Conservation (phyloP, 1,284 basidiomycete genomes). For the Rhodotorula glutinis region DNA sequence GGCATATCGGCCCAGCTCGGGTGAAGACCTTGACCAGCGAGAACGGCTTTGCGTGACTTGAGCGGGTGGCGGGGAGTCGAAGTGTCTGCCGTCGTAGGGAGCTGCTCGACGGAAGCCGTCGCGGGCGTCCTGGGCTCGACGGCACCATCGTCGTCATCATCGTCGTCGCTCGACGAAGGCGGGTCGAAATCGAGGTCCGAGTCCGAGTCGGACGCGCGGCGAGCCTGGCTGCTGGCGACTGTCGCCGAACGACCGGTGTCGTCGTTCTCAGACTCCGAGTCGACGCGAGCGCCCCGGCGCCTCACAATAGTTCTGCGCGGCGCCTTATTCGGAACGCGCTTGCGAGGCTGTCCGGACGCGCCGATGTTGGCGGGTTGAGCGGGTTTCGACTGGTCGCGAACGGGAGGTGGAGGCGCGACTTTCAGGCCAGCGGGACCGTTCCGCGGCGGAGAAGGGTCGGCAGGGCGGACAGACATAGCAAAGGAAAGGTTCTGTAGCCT, state of each 20-base stretch:
- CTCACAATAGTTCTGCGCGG: constrained; percentile 2
- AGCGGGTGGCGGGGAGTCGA: neutral
- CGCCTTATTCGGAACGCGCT: constrained; percentile 13
- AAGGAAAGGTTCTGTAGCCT: neutral
- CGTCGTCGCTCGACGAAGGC: neutral
- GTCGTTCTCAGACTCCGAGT: constrained; percentile 12
- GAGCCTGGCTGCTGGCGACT: neutral
- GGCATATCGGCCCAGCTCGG: constrained; percentile 74
- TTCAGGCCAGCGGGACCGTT: too few relatives aligned
- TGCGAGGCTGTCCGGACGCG: neutral
- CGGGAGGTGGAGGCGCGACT: neutral
- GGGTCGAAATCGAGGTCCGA: neutral
- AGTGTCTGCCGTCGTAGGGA: neutral
- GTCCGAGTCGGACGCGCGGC: neutral
- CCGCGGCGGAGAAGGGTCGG: neutral
- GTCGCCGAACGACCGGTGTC: neutral
- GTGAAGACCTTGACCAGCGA: constrained; percentile 1
- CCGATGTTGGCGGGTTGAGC: neutral
- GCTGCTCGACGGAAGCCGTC: constrained; percentile 7
- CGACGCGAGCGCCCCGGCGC: constrained; percentile 22
- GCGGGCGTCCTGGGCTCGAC: constrained; percentile 10
- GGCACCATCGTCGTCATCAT: constrained; percentile 14
- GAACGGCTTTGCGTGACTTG: constrained; percentile 4
- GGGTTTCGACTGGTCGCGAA: neutral
- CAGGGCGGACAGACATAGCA: constrained; percentile 1